These are phyloP conservation scores for Pleurostoma richardsiae DNA, from an alignment of 2,329 filamentous ascomycete species.

Conservation along the genomic window DNA sequence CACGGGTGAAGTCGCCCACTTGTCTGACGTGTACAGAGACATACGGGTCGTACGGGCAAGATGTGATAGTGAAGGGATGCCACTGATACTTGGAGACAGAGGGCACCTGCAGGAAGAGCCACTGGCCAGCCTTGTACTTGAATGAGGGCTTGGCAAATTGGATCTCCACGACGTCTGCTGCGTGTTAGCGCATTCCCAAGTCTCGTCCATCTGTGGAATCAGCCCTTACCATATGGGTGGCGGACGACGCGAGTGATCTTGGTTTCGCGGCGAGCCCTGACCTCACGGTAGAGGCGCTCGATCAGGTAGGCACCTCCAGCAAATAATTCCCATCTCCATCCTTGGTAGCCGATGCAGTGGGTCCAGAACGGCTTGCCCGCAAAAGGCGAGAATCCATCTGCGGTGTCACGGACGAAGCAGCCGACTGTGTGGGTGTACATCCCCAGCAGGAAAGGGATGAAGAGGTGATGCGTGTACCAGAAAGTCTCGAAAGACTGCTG, in stretches of 20 bases:
- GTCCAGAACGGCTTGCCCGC: conserved; percentile 78
- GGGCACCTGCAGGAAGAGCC: conserved; percentile 93
- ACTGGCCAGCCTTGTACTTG: conserved; percentile 97
- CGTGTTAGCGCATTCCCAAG: conserved; percentile 18
- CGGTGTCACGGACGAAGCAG: conserved; percentile 89
- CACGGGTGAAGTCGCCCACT: conserved; percentile 91
- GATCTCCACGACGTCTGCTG: conserved; percentile 83
- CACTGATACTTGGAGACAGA: conserved; percentile 86
- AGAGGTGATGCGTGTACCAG: conserved; percentile 99
- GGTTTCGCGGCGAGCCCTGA: conserved; percentile 76
- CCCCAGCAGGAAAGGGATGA: conserved; percentile 88
- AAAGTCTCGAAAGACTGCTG: conserved; percentile 98
- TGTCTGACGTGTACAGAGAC: conserved; percentile 92
- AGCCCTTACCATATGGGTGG: conserved; percentile 77
- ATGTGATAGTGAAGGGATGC: conserved; percentile 99
- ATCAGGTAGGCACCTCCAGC: conserved; percentile 80
- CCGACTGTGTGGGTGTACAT: conserved; percentile 95
- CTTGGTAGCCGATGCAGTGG: conserved; percentile 91
- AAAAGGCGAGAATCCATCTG: conserved; percentile 72
- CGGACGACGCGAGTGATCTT: conserved; percentile 91
- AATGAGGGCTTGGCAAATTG: conserved; percentile 96
- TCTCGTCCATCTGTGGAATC: not conserved
- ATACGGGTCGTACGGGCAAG: conserved; percentile 92
- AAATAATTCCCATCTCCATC: conserved; percentile 94
- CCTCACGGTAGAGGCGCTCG: conserved; percentile 87